Evolutionary conservation across 169 alveolate species (phyloP), one percentile per base, ranked within the genome.

Genomic region (Theileria orientalis): DNA sequence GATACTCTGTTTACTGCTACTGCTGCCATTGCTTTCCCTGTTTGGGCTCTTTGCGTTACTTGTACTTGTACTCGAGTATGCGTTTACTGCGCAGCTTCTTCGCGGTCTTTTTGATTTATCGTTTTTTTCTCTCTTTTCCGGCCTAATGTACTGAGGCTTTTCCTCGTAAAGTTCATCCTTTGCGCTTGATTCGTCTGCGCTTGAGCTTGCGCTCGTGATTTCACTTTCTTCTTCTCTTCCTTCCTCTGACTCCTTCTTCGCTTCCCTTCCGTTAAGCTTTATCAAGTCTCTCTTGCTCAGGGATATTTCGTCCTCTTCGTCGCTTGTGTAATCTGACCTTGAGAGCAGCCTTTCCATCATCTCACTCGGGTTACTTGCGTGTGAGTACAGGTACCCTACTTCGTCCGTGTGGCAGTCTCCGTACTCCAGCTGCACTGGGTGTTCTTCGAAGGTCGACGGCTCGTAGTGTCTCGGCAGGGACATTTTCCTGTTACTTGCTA

Each of bases 391-490:
- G 44, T 73, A 74, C 6, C 85, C 89, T 8, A 61, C 85, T 60
- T 73, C 85, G 32, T 82, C 89, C 25, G 57, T 82, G 82, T 82
- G 89, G 67, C 84, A 82, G 46, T 74, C 89, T 13, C 89, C 89
- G 63, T 82, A 82, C 47, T 73, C 89, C 51, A 82, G 25, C 8
- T 73, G 78, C 1, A 82, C 89, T 21, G 85, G 85, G 52, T 82
- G 89, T 16, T 82, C 89, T 56, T 74, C 89, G 54, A 82, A 82
- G 14, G 85, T 82, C 16, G 92, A 83, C 6, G 91, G 91, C 42
- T 90, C 94, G 71, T 90, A 90, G 54, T 90, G 94, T 66, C 91
- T 82, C 52, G 91, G 91, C 47, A 90, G 68, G 40, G 92, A 90
- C 94, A 90, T 90, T 41, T 90, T 86, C 78, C 86, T 90, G 60